Conservation (phyloP, 495 filamentous ascomycete species). For the Penicillium canescens region DNA sequence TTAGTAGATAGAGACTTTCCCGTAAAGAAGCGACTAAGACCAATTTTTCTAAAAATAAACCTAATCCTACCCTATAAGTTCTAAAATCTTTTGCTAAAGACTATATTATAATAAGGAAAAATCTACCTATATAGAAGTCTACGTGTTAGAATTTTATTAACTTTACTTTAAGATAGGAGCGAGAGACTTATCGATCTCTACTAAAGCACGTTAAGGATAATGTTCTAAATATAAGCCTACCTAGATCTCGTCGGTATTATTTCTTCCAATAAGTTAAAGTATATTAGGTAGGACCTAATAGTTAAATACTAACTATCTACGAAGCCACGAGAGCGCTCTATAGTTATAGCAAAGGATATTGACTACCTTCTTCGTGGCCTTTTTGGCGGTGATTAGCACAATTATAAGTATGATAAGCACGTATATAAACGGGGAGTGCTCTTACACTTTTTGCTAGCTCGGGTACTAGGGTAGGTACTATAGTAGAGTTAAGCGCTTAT, state of each 20-base stretch:
- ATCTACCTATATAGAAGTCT: background rate
- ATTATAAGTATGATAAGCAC: constrained; percentile 22
- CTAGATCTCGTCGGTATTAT: background rate
- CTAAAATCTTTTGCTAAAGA: constrained; percentile 13
- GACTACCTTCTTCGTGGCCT: constrained; percentile 18
- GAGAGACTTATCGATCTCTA: constrained; percentile 8
- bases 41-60: constrained; percentile 10
- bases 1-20: constrained; percentile 17
- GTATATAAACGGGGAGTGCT: constrained; percentile 18
- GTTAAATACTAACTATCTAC: constrained; percentile 16
- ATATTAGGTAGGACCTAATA: constrained; percentile 15
- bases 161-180: constrained; percentile 12
- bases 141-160: constrained; percentile 10
- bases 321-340: constrained; percentile 17
- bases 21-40: background rate
- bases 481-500: constrained; percentile 25
- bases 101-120: constrained; percentile 10
- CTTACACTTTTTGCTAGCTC: constrained; percentile 21
- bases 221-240: constrained; percentile 15
- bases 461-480: constrained; percentile 17
- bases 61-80: constrained; percentile 2
- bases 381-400: constrained; percentile 17
- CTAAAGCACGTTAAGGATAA: constrained; percentile 5
- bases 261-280: constrained; percentile 13
- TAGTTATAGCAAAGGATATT: constrained; percentile 19